Base-by-base conservation (phyloP, 1,284 basidiomycete species). In the Agroathelia rolfsii region DNA sequence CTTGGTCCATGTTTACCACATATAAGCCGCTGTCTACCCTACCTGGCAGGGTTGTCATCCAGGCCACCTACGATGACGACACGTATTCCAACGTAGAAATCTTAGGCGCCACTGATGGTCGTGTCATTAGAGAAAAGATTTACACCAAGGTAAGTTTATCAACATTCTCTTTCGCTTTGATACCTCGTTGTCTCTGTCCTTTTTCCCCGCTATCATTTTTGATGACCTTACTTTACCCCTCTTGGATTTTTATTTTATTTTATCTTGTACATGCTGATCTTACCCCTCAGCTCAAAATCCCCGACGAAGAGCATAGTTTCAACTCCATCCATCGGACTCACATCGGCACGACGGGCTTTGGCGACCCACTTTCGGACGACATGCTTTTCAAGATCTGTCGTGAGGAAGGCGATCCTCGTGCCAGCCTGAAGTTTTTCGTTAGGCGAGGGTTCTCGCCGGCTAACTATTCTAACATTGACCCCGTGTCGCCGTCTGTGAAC, bases 311-410 rank as follows among this genome's bases (percentile, higher is more conserved):
- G 42, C 77, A 83, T 48, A 51, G 66, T 3, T 72, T 68, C 17
- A 78, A 80, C 49, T 73, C 79, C n/a, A 79, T 94, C 35, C 89
- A 84, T 60, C 76, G 75, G 30, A 92, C 89, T 0, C 81, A 88
- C 53, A 78, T 92, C 43, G 85, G 82, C 34, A 69, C 72, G 17
- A 76, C 67, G 44, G 80, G 83, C 11, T 69, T 81, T 30, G 75
- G 82, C 3, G 73, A 75, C 10, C 72, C 85, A 4, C 56, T 93
- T 17, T 58, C 67, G 3, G 73, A 82, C 41, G 76, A 84, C 14
- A 61, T 62, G 37, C 59, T 94, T 3, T 70, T 82, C 44, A 66
- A 72, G 11, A 61, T 89, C n/a, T 88, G 85, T 50, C 63, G 66
- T 37, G 66, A 72, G 22, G 59, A 72, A 15, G 86, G 83, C 25